A percentile compares a stretch with the other conserved stretches of the same genome.
Evolutionary conservation across 2,329 filamentous ascomycete species (phyloP).

Genomic region (Clonostachys chloroleuca): DNA sequence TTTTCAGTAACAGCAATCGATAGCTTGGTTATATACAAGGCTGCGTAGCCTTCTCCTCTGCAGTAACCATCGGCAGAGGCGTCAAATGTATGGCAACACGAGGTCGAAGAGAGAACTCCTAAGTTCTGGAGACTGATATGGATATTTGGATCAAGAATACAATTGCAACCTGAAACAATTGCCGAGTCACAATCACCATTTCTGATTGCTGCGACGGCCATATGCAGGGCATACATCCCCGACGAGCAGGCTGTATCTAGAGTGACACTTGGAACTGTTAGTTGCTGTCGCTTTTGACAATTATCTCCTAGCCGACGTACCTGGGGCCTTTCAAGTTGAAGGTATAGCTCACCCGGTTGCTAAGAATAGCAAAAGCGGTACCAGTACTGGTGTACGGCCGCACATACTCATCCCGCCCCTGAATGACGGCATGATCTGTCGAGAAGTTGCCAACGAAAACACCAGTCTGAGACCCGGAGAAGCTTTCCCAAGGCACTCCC

Average conservation of each 20-base stretch:
- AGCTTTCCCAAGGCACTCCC: conserved; percentile 2
- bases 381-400: background rate
- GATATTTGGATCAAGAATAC: conserved; percentile 15
- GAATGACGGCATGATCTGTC: conserved; percentile 1
- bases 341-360: conserved; percentile 5
- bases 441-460: conserved; percentile 1
- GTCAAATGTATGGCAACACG: conserved; percentile 42
- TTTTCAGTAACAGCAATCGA: conserved; percentile 44
- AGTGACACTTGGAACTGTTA: conserved; percentile 27
- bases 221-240: conserved; percentile 34
- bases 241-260: conserved; percentile 43
- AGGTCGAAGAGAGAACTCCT: conserved; percentile 20
- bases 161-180: conserved; percentile 21
- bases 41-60: conserved; percentile 50
- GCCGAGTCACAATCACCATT: conserved; percentile 21
- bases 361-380: background rate
- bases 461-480: background rate
- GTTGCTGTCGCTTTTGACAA: background rate
- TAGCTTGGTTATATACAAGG: conserved; percentile 49
- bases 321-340: conserved; percentile 6
- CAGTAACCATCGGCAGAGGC: conserved; percentile 43
- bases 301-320: background rate
- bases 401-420: background rate
- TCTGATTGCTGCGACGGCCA: conserved; percentile 23
- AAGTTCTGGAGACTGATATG: conserved; percentile 13